Conservation (phyloP, 495 filamentous ascomycete species). For the Xylaria telfairii region DNA sequence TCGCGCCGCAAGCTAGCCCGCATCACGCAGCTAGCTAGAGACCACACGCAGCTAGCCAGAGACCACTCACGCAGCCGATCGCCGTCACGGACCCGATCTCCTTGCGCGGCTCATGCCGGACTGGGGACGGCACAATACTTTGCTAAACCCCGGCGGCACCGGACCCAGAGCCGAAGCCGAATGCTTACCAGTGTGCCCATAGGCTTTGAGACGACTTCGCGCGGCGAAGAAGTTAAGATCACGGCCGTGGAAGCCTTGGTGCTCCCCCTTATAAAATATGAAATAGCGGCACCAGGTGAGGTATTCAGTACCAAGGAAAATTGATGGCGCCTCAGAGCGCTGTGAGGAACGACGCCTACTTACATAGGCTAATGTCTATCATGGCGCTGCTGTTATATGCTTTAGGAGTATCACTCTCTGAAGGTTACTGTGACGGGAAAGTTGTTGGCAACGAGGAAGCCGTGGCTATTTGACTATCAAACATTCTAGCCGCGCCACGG, state of each 20-base stretch:
- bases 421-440: background rate
- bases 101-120: conserved; percentile 20
- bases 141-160: conserved; percentile 42
- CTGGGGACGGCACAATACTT: conserved; percentile 22
- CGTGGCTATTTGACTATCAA: background rate
- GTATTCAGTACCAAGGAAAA: background rate
- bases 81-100: conserved; percentile 45
- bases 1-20: conserved; percentile 39
- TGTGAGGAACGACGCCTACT: background rate
- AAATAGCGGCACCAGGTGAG: background rate
- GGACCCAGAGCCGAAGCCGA: conserved; percentile 46
- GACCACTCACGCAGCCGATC: conserved; percentile 44
- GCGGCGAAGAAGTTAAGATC: background rate
- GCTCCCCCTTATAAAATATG: conserved; percentile 1
- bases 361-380: background rate
- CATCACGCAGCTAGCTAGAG: conserved; percentile 33
- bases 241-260: conserved; percentile 14
- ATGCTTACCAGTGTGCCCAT: conserved; percentile 25
- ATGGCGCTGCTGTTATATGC: too few relatives aligned
- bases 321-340: background rate
- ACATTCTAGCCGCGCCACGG: background rate
- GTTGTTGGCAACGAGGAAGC: background rate
- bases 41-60: conserved; percentile 31
- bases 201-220: conserved; percentile 7
- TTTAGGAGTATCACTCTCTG: background rate